These are phyloP conservation scores for Phytopythium helicoides DNA, from an alignment of 352 stramenopile species.

Conservation along the genomic window DNA sequence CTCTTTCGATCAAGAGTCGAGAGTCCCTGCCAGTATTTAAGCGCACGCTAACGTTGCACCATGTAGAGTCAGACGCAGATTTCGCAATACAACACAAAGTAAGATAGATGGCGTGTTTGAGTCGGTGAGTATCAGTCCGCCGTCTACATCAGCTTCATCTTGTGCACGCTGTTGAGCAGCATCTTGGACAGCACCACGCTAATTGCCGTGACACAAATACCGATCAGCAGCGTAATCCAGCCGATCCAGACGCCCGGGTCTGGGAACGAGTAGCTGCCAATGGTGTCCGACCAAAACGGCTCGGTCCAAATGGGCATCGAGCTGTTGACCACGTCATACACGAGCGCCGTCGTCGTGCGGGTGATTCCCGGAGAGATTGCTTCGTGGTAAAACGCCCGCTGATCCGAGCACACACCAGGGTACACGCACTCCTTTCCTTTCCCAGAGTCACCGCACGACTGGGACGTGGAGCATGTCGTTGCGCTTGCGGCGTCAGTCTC, in stretches of 20 bases:
- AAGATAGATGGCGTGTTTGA: conserved; percentile 2
- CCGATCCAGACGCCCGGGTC: conserved; percentile 71
- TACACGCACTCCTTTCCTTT: conserved; percentile 74
- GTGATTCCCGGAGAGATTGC: conserved; percentile 63
- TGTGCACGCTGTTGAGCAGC: conserved; percentile 65
- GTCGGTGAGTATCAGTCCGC: not conserved
- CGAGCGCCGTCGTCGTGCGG: conserved; percentile 39
- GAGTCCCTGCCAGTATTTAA: too few relatives aligned
- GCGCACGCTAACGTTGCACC: too few relatives aligned
- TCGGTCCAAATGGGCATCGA: conserved; percentile 77
- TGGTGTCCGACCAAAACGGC: conserved; percentile 57
- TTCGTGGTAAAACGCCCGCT: conserved; percentile 75
- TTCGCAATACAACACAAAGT: conserved; percentile 1
- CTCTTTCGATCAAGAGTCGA: too few relatives aligned
- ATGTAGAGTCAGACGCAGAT: too few relatives aligned
- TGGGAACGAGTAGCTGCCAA: conserved; percentile 79
- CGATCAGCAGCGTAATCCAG: conserved; percentile 62
- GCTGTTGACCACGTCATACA: conserved; percentile 66
- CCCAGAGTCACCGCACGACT: conserved; percentile 46
- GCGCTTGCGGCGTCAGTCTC: conserved; percentile 27
- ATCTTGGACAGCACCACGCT: conserved; percentile 40
- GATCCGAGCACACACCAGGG: conserved; percentile 58
- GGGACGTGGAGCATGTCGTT: conserved; percentile 44
- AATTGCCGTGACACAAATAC: conserved; percentile 39
- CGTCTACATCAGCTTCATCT: conserved; percentile 80